Base-by-base conservation (phyloP, 441 rosid species). In the Cnidoscolus chayamansa region DNA sequence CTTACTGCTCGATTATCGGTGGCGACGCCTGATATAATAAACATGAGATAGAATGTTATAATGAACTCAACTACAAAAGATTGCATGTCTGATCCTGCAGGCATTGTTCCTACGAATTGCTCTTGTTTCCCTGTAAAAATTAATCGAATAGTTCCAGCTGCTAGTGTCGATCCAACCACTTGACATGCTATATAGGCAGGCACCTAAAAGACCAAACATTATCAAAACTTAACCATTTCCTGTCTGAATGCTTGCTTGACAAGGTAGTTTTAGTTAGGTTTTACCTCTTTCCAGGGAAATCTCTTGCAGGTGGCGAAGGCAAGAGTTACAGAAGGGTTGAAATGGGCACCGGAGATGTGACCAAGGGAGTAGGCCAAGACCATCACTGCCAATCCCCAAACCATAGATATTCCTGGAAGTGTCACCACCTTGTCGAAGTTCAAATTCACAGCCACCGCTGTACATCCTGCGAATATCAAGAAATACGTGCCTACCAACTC, bases 321-420 rank as follows among this genome's bases (percentile, higher is more conserved):
- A 32, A 92, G 78, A 65, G 98, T 94, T 81, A 94, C 97, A 11
- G 98, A 90, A 5, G 97, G 98, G 69, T 94, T 94, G 57, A 94
- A 92, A 86, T 94, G 97, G 63, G 97, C 98, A 60, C 99, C 99
- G 6, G 99, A 92, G 85, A 94, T 92, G 74, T 94, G 99, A 40
- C 99, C 99, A 7, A 92, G 84, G 43, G 98, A 84, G 83, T 92
- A 94, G 76, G 90, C 87, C 51, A 92, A 77, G 12, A 90, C 98
- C 93, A 86, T 89, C 60, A 92, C 98, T 10, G 90, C 87, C 40
- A 92, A 80, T 64, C 99, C 99, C 97, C 97, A 94, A 17, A 90
- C 95, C 2, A 82, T 81, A 10, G 99, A 80, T 11, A 94, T 86
- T 48, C 99, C 98, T 0, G 96, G 92, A 11, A 54, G 90, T 2